Evolutionary conservation across 2,329 filamentous ascomycete genomes (phyloP).

Genomic region (Botrytis aclada): DNA sequence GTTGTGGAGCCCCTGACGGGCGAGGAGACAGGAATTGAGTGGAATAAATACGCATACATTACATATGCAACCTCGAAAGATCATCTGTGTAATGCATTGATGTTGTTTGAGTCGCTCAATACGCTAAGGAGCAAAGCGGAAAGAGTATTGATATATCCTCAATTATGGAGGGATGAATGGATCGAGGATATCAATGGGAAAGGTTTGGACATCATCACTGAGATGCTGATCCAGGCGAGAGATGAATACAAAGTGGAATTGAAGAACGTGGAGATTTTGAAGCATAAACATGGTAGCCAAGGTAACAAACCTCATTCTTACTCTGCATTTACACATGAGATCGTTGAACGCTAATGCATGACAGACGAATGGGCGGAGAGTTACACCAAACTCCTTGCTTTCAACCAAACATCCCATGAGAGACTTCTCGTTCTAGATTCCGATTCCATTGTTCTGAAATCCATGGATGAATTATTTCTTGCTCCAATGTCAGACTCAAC

Average conservation of each 20-base stretch:
- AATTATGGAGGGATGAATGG: constrained; percentile 23
- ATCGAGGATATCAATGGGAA: constrained; percentile 39
- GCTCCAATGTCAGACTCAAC: constrained; percentile 51
- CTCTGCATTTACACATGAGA: not conserved
- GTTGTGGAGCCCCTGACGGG: constrained; percentile 13
- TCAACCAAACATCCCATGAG: constrained; percentile 61
- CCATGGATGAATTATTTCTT: constrained; percentile 60
- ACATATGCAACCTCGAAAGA: constrained; percentile 49
- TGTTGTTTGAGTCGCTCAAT: constrained; percentile 48
- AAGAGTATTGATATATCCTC: constrained; percentile 47
- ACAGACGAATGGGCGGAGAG: constrained; percentile 39
- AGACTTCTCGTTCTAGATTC: constrained; percentile 30
- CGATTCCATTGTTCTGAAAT: constrained; percentile 37
- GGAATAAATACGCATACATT: constrained; percentile 47
- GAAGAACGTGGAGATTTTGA: constrained; percentile 43
- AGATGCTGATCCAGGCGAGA: constrained; percentile 38
- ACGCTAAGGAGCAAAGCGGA: constrained; percentile 45
- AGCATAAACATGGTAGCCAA: constrained; percentile 38
- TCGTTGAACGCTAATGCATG: not conserved
- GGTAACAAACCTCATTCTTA: constrained; percentile 35
- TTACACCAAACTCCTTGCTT: constrained; percentile 66
- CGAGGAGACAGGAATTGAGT: constrained; percentile 38
- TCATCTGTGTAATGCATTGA: constrained; percentile 50
- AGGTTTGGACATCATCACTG: constrained; percentile 40
- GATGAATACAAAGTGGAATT: constrained; percentile 47